phyloP scores from a whole-genome alignment of 176 grass and related monocot genomes.

The Bromus sterilis region DNA sequence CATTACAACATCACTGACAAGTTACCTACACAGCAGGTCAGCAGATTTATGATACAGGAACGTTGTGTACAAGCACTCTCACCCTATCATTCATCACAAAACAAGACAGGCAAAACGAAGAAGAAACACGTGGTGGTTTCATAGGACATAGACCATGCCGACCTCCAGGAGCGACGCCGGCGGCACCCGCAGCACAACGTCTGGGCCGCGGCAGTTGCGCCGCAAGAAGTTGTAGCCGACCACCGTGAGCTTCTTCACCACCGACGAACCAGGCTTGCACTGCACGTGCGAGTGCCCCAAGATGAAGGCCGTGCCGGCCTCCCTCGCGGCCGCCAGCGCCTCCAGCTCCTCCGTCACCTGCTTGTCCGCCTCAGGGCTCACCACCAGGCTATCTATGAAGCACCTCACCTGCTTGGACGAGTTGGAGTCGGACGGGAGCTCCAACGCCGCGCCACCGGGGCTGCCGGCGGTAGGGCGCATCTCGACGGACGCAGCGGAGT shows the following conservation, averaged over 20 bases:
- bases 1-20: neutral
- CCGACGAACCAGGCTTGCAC: conserved; percentile 71
- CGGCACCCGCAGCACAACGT: conserved; percentile 77
- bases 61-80: neutral
- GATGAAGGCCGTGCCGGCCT: conserved; percentile 85
- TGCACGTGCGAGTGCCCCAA: conserved; percentile 87
- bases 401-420: conserved; percentile 59
- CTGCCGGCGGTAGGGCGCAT: neutral
- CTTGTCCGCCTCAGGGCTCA: conserved; percentile 42
- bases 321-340: conserved; percentile 50
- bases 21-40: neutral
- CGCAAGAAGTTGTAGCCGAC: conserved; percentile 87
- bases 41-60: neutral
- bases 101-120: neutral
- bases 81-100: neutral
- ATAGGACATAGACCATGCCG: conserved; percentile 97
- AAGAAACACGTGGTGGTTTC: neutral
- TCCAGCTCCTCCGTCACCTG: conserved; percentile 58
- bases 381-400: conserved; percentile 50
- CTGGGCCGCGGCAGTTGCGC: conserved; percentile 80
- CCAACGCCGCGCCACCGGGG: neutral
- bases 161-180: conserved; percentile 94
- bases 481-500: conserved; percentile 31
- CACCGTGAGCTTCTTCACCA: conserved; percentile 66
- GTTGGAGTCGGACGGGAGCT: neutral